A percentile compares a stretch with the other conserved stretches of the same genome.
phyloP scores from a whole-genome alignment of 2,329 filamentous ascomycete species.

The Aspergillus bombycis region DNA sequence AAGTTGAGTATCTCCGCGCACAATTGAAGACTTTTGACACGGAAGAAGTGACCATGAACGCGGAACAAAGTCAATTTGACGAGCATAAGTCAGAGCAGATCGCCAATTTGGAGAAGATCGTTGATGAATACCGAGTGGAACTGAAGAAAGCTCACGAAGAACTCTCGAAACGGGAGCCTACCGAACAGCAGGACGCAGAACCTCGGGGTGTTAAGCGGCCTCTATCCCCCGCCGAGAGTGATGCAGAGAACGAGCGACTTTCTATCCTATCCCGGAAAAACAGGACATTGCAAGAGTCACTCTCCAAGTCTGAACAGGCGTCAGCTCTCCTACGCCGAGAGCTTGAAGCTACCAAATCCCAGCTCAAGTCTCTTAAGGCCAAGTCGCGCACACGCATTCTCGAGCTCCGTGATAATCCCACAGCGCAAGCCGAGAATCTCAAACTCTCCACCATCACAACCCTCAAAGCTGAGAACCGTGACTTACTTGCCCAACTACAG shows the following conservation, averaged over 20 bases:
- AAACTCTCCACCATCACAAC: slow-evolving; percentile 78
- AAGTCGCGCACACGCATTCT: slow-evolving; percentile 79
- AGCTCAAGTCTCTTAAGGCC: slow-evolving; percentile 69
- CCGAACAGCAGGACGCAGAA: slow-evolving; percentile 46
- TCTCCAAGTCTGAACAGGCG: slow-evolving; percentile 70
- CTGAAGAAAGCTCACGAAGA: slow-evolving; percentile 74
- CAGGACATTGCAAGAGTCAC: slow-evolving; percentile 78
- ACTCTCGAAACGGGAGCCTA: slow-evolving; percentile 65
- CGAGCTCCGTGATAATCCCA: slow-evolving; percentile 88
- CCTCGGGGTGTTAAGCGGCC: slow-evolving; percentile 64
- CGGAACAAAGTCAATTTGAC: slow-evolving; percentile 71
- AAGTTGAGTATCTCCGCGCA: slow-evolving; percentile 89
- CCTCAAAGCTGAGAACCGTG: slow-evolving; percentile 80
- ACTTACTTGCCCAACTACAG: slow-evolving; percentile 74
- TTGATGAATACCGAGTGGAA: slow-evolving; percentile 84
- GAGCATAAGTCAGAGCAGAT: slow-evolving; percentile 74
- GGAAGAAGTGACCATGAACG: slow-evolving; percentile 83
- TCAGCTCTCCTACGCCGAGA: slow-evolving; percentile 74
- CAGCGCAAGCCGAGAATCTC: slow-evolving; percentile 79
- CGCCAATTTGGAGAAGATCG: slow-evolving; percentile 78
- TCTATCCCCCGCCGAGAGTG: slow-evolving; percentile 58
- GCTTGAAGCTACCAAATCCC: slow-evolving; percentile 70
- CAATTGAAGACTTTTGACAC: slow-evolving; percentile 87
- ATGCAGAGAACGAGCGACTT: slow-evolving; percentile 68
- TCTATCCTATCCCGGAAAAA: slow-evolving; percentile 87